These are phyloP conservation scores for Aspergillus carbonarius DNA, from an alignment of 2,329 filamentous ascomycete genomes.

Conservation along the genomic window DNA sequence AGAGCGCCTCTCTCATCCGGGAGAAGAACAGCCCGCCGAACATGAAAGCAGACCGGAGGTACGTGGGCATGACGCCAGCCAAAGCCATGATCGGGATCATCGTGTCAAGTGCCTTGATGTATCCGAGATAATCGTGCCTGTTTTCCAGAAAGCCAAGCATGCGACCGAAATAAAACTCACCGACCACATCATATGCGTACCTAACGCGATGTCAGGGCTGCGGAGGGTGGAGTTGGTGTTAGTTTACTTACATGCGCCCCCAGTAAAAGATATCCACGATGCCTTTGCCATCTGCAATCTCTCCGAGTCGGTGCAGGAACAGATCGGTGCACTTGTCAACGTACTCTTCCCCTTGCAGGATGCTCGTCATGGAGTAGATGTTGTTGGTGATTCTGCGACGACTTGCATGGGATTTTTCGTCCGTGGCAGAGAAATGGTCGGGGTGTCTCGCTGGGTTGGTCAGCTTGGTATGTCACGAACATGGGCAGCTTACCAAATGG, in stretches of 20 bases:
- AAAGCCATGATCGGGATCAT: slow-evolving; percentile 33
- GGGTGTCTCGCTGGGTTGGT: slow-evolving; percentile 16
- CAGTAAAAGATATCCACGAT: slow-evolving; percentile 26
- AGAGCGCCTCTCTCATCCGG: slow-evolving; percentile 25
- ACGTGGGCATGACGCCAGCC: slow-evolving; percentile 30
- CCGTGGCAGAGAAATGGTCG: slow-evolving; percentile 24
- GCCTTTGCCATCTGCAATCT: slow-evolving; percentile 13
- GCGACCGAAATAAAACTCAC: slow-evolving; percentile 42
- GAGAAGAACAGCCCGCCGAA: slow-evolving; percentile 24
- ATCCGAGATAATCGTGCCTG: slow-evolving; percentile 39
- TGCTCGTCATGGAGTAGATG: slow-evolving; percentile 27
- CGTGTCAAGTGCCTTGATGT: slow-evolving; percentile 38
- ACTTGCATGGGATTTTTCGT: slow-evolving; percentile 26
- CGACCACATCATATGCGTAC: slow-evolving; percentile 47
- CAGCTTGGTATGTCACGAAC: neutral
- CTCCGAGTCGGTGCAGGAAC: slow-evolving; percentile 19
- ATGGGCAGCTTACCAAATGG: slow-evolving; percentile 13
- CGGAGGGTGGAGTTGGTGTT: neutral
- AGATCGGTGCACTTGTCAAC: slow-evolving; percentile 25
- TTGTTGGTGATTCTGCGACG: slow-evolving; percentile 25
- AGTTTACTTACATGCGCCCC: slow-evolving; percentile 24
- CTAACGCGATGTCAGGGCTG: slow-evolving; percentile 14
- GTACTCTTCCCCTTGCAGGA: slow-evolving; percentile 28
- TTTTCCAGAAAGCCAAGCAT: slow-evolving; percentile 45
- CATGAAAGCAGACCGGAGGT: slow-evolving; percentile 30